Base-by-base conservation (phyloP, 352 stramenopile species). In the Phytopythium cucurbitacearum region DNA sequence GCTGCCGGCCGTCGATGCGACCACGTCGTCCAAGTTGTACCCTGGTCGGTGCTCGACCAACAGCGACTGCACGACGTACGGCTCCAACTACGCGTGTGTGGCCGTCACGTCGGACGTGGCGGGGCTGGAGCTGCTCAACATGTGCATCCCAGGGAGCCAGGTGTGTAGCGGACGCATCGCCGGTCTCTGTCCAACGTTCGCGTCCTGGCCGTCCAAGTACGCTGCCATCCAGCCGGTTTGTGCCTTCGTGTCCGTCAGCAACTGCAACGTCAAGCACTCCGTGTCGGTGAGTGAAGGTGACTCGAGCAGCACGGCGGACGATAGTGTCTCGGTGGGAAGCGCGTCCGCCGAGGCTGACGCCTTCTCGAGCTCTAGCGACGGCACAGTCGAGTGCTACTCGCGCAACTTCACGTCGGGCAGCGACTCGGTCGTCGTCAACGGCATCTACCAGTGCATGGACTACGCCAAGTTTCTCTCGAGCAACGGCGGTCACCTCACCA, bases 391-490 rank as follows among this genome's bases (percentile, higher is more conserved):
- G 45, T 92, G 82, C 56, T 90, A 79, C 59, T 62, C 64, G 50
- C 69, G 67, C 46, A 90, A 77, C 51, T 90, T 92, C 56, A 85
- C 75, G 2, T 60, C 53, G 46, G 71, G 71, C 48, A 54, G 62
- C 51, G 50, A 67, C 10, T 76, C 51, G 28, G 65, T 78, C 32
- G 62, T 76, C 12, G 65, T 90, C 13, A 84, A 84, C 42, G 82
- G 82, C 43, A 88, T 88, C 44, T 90, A 92, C 64, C 70, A 88
- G 61, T 92, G 82, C 51, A 57, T 87, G 15, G 80, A 92, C 55
- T 64, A 80, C 43, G 56, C 67, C 38, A 86, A 88, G 58, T 90
- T 80, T 62, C 60, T 85, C 7, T 33, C 56, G 1, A 59, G 46
- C 16, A 89, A 89, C 54, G 75, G 73, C 39, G 73, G 72, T 32